phyloP scores from a whole-genome alignment of 2,329 filamentous ascomycete species.

The Ceratocystis cacaofunesta region DNA sequence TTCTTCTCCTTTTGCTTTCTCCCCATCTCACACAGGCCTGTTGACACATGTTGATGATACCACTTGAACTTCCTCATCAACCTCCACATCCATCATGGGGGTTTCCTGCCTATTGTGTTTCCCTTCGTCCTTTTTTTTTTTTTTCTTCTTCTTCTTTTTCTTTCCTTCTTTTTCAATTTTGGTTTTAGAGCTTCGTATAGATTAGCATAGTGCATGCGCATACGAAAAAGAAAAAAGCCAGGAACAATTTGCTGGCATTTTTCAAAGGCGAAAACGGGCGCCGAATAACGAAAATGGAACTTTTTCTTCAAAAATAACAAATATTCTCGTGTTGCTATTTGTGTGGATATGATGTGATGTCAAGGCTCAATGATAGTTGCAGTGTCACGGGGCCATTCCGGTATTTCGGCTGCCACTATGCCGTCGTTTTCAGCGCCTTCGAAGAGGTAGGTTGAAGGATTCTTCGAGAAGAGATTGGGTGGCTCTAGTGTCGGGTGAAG shows the following conservation, averaged over 20 bases:
- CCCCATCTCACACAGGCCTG: not conserved
- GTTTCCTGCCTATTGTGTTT: no score
- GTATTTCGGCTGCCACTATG: no score
- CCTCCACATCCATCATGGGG: not conserved
- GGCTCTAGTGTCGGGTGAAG: no score
- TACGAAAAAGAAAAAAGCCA: conserved; percentile 4
- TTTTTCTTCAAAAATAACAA: not conserved
- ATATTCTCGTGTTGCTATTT: not conserved
- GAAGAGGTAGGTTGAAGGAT: no score
- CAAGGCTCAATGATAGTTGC: no score
- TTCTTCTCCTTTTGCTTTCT: not conserved
- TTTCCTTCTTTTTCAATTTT: conserved; percentile 1
- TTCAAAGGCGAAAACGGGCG: conserved; percentile 15
- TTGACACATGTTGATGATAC: conserved; percentile 9
- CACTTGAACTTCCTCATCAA: not conserved
- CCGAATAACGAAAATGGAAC: conserved; percentile 14
- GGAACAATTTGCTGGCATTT: conserved; percentile 3
- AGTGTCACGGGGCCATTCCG: no score
- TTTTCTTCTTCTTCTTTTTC: not conserved
- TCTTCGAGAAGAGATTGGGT: no score
- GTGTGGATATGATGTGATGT: no score
- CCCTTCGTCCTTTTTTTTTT: conserved; percentile 5
- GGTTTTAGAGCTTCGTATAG: conserved; percentile 10
- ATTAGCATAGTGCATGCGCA: conserved; percentile 17
- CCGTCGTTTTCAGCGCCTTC: no score